Evolutionary conservation across 1,284 basidiomycete genomes (phyloP), one percentile per base, ranked within the genome.

Genomic region (Coniferiporia sulphurascens): DNA sequence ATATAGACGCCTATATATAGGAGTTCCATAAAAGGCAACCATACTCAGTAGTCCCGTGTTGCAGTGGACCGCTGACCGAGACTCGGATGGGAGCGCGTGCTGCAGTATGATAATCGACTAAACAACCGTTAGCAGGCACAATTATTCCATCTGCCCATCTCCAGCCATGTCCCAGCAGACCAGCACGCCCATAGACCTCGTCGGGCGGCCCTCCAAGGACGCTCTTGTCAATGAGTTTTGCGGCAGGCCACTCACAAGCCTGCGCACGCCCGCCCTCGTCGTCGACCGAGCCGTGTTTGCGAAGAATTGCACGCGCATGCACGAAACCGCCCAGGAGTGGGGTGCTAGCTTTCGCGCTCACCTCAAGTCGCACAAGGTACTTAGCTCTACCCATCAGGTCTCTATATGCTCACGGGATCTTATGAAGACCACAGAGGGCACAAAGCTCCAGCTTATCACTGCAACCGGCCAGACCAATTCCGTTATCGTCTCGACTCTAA

Each of bases 331-430:
- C 1, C 76, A 77, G 57, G 74, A 77, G 48, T 85, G 86, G 77
- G 86, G 85, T 5, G 84, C 88, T 32, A 73, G 68, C 12, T 94
- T 95, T 69, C 77, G 93, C 53, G 87, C 86, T 5, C 93, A 95
- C 70, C 77, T 95, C 55, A 95, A 95, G 73, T 91, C 91, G 10
- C 87, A 90, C 75, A 93, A 87, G 77, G 85, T 85, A 63, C 27
- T 27, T 27, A 27, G 27, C 65, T 36, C 35, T 34, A 48, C 49
- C 41, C 13, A 60, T 44, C 12, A 12, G 38, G n/a, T n/a, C n/a
- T n/a, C n/a, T n/a, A n/a, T n/a, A 63, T 52, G 21, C 43, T 52
- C 2, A 61, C 56, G 48, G 56, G 38, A 43, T 38, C 38, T 13
- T 27, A 45, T 35, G 8, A 22, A 92, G 86, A 93, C 89, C 1